Base-by-base conservation (phyloP, 805 yeast genomes). In the Pichia manshurica region DNA sequence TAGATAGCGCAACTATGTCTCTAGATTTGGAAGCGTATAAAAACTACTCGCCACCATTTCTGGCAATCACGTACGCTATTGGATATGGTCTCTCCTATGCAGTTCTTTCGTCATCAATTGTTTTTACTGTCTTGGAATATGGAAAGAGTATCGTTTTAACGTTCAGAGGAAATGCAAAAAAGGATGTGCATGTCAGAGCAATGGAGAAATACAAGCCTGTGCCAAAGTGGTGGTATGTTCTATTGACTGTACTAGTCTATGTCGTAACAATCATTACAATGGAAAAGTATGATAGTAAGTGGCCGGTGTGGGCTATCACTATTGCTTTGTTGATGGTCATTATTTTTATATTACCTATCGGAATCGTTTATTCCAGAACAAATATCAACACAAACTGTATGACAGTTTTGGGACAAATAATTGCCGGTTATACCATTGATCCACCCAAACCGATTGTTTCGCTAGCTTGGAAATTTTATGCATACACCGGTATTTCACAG, bases 381-480 rank as follows among this genome's bases (percentile, higher is more conserved):
- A 37, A 37, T 15, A 37, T 37, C 23, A 37, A 37, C 23, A 37
- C 40, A 13, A 37, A 37, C 23, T 37, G 40, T 37, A 37, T 37
- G 40, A 37, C 25, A 8, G 40, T 16, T 37, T 37, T 37, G 19
- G 40, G 40, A 6, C 40, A 37, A 37, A 37, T 37, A 5, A 9
- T 19, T 19, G 40, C 40, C 4, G 40, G 40, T 9, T 37, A 37
- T 19, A 37, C 40, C 6, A 37, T 37, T 19, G 25, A 37, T 21
- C 40, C 40, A 37, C 40, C 40, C 4, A 37, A 37, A 21, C 40
- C 40, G n/a, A 37, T 37, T 37, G 40, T 37, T 37, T 37, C 40
- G 23, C 15, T 37, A 37, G 40, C 40, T 21, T 37, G 40, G 40
- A 37, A 37, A 21, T 37, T 37, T 37, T 19, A 37, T 15, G 40